Percentiles rank a stretch among this genome's conserved stretches.
Evolutionary conservation across 1,139 yeast genomes (phyloP).

Genomic region (Suhomyces atakaporum): DNA sequence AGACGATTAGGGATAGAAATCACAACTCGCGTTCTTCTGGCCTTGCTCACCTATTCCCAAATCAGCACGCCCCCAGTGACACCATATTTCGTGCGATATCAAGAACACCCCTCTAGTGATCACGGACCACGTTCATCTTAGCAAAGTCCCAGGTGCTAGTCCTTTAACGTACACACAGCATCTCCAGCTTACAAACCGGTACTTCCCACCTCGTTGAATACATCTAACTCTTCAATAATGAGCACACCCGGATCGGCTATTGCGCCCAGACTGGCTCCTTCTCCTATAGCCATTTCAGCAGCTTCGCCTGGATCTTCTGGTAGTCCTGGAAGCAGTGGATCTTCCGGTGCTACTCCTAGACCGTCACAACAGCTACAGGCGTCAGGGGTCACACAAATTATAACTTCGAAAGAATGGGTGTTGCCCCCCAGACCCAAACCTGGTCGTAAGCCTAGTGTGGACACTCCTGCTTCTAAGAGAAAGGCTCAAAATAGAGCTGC

Average conservation of each 20-base stretch:
- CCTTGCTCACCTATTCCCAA: too few species aligned
- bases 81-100: too few species aligned
- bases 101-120: too few species aligned
- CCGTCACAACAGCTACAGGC: background rate
- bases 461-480: slow-evolving; percentile 72
- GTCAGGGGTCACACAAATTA: slow-evolving; percentile 39
- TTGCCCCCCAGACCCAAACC: slow-evolving; percentile 91
- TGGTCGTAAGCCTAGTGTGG: slow-evolving; percentile 81
- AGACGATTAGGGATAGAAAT: too few species aligned
- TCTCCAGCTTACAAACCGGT: background rate
- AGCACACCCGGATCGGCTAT: slow-evolving; percentile 15
- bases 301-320: slow-evolving; percentile 7
- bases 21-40: too few species aligned
- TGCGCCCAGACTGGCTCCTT: slow-evolving; percentile 43
- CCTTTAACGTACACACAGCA: background rate
- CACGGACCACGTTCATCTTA: background rate
- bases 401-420: slow-evolving; percentile 87
- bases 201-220: background rate
- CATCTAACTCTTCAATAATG: slow-evolving; percentile 1
- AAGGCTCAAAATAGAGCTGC: slow-evolving; percentile 96
- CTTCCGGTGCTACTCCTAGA: slow-evolving; percentile 1
- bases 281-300: slow-evolving; percentile 29
- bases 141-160: background rate
- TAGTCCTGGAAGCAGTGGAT: background rate
- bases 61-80: too few species aligned